These are phyloP conservation scores for Oryza longistaminata DNA, from an alignment of 176 grass and related monocot genomes.

Conservation along the genomic window DNA sequence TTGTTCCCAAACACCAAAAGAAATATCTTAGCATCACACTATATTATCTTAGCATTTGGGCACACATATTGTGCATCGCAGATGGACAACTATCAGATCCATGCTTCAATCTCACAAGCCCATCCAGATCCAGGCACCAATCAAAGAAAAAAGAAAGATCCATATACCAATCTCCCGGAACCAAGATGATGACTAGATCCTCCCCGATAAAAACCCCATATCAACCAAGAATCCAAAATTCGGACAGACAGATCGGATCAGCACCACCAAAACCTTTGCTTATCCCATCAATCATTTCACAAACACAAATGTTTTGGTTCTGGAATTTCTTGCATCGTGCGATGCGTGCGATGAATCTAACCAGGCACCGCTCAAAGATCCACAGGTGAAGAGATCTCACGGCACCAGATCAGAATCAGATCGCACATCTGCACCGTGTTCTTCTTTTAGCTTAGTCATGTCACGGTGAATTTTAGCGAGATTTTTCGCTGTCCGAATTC, in stretches of 20 bases:
- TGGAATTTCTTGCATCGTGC: background rate
- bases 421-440: background rate
- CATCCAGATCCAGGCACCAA: background rate
- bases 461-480: background rate
- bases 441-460: background rate
- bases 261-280: background rate
- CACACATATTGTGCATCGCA: background rate
- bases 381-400: conserved; percentile 26
- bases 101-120: background rate
- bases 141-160: conserved; percentile 19
- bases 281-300: background rate
- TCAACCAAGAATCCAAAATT: background rate
- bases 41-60: background rate
- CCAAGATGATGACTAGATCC: background rate
- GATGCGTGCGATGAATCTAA: background rate
- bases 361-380: conserved; percentile 42
- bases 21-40: background rate
- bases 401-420: conserved; percentile 52
- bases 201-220: background rate
- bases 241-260: background rate
- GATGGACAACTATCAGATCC: background rate
- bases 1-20: background rate
- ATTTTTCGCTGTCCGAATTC: background rate
- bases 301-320: background rate
- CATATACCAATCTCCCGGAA: background rate